Percentiles rank a stretch among this genome's conserved stretches.
Conservation (phyloP, 83 land plant genomes). For the Diphasiastrum complanatum region DNA sequence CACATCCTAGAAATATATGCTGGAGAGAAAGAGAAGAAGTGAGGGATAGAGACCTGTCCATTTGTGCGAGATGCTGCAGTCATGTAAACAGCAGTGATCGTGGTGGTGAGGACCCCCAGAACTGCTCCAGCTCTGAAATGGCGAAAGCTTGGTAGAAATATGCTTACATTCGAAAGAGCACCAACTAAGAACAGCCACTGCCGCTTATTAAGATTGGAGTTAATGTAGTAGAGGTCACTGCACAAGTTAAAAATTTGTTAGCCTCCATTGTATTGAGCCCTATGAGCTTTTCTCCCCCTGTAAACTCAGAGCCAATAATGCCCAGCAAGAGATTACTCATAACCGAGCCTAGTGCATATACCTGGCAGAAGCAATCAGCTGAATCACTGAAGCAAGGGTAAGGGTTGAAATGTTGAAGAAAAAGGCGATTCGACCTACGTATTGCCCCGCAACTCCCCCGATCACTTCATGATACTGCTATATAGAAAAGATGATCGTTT, state of each 20-base stretch:
- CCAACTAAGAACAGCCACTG: conserved; percentile 9
- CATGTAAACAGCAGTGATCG: conserved; percentile 3
- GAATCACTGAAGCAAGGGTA: not conserved
- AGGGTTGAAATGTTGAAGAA: conserved; percentile 3
- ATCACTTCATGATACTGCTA: conserved; percentile 16
- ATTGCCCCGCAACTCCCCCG: not conserved
- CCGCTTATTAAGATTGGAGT: conserved; percentile 8
- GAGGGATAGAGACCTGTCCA: conserved; percentile 1
- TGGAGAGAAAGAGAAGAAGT: no score
- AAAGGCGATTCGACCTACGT: conserved; percentile 7
- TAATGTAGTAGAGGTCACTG: conserved; percentile 5
- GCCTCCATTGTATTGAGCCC: not conserved
- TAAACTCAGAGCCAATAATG: not conserved
- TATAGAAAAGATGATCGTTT: not conserved
- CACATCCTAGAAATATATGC: not conserved
- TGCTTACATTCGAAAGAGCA: not conserved
- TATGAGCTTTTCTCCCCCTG: not conserved
- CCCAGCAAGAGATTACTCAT: not conserved
- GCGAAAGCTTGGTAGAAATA: not conserved
- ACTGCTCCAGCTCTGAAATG: conserved; percentile 7
- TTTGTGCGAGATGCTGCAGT: not conserved
- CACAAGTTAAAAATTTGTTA: not conserved
- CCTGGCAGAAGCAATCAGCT: conserved; percentile 6
- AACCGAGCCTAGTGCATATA: not conserved
- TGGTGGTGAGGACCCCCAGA: conserved; percentile 2